These are phyloP conservation scores for Solioccasus polychromus DNA, from an alignment of 768 basidiomycete genomes.

Conservation along the genomic window DNA sequence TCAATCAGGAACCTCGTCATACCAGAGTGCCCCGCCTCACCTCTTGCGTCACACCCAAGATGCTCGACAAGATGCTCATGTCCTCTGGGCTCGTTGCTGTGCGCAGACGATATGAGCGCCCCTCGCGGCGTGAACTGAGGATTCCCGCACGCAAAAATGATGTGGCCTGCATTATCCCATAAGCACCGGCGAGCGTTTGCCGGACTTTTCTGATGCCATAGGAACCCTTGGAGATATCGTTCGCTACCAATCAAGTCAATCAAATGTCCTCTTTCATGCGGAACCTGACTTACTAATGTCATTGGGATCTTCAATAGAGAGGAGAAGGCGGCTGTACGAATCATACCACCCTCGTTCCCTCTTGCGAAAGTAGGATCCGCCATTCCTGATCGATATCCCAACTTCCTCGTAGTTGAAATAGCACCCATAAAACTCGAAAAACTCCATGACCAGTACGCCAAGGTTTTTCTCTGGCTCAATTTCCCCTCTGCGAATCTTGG, in stretches of 20 bases:
- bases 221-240: conserved; percentile 90
- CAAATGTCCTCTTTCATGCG: not conserved
- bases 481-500: conserved; percentile 84
- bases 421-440: conserved; percentile 92
- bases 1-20: conserved; percentile 2
- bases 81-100: conserved; percentile 52
- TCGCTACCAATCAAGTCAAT: conserved; percentile 48
- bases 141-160: conserved; percentile 65
- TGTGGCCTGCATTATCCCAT: conserved; percentile 71
- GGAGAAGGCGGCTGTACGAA: conserved; percentile 48
- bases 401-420: conserved; percentile 90
- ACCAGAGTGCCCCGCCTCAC: conserved; percentile 38
- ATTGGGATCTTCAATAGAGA: conserved; percentile 93
- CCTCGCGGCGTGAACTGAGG: conserved; percentile 52
- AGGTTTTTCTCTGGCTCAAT: conserved; percentile 86
- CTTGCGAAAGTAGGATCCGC: conserved; percentile 90
- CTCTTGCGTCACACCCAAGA: conserved; percentile 84
- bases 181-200: conserved; percentile 79
- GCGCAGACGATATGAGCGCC: conserved; percentile 45
- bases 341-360: conserved; percentile 78
- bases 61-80: conserved; percentile 73
- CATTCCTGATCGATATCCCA: conserved; percentile 84
- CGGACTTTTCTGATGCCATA: conserved; percentile 81
- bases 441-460: conserved; percentile 94
- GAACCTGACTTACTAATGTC: conserved; percentile 68